A percentile compares a stretch with the other conserved stretches of the same genome.
These are phyloP conservation scores for Aspergillus saccharolyticus DNA, from an alignment of 495 filamentous ascomycete species.

Conservation along the genomic window DNA sequence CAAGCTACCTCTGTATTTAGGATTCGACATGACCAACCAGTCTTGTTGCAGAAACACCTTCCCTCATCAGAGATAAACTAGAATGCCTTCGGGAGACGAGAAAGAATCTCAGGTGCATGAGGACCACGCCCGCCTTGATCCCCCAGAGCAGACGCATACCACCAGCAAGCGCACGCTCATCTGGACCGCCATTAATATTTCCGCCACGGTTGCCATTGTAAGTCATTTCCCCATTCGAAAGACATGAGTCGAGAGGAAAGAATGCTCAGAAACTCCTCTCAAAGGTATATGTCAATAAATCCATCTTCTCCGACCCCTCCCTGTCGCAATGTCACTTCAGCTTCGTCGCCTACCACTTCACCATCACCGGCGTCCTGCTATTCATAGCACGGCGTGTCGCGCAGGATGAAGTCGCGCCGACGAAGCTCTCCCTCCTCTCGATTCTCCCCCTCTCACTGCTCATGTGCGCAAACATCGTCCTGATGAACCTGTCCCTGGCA, in stretches of 20 bases:
- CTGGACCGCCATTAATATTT: background rate
- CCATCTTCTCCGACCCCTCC: background rate
- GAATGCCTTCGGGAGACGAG: too few species aligned
- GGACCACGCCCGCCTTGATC: too few species aligned
- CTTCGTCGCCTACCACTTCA: slow-evolving; percentile 7
- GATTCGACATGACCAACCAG: too few species aligned
- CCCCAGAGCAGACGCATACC: too few species aligned
- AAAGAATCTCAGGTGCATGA: too few species aligned
- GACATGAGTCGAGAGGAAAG: background rate
- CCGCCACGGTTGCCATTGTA: background rate
- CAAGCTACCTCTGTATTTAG: too few species aligned
- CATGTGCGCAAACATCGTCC: slow-evolving; percentile 3
- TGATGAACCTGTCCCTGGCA: slow-evolving; percentile 3
- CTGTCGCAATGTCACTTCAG: slow-evolving; percentile 1
- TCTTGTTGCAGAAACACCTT: too few species aligned
- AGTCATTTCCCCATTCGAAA: background rate
- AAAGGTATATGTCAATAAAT: slow-evolving; percentile 1
- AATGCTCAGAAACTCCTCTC: background rate
- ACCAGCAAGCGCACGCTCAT: background rate
- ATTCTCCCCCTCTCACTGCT: background rate
- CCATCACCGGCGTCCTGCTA: background rate
- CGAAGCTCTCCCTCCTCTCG: background rate
- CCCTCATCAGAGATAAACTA: too few species aligned
- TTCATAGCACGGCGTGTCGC: background rate
- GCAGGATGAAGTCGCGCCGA: background rate